Evolutionary conservation across 805 yeast genomes (phyloP).

Genomic region (Wickerhamomyces tratensis): DNA sequence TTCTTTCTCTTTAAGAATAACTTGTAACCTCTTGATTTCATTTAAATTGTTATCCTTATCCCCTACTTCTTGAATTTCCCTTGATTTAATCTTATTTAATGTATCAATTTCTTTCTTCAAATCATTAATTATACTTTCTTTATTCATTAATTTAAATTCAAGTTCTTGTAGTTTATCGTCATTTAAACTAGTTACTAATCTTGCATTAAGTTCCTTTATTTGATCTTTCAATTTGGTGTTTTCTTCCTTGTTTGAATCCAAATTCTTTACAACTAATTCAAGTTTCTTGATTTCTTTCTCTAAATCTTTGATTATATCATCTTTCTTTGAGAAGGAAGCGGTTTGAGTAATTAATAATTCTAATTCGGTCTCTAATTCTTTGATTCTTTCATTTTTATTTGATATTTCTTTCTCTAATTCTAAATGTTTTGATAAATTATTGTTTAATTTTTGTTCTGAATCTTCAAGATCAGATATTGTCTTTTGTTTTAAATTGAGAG

Average conservation of each 20-base stretch:
- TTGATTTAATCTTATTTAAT: neutral
- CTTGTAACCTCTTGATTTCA: too few species aligned
- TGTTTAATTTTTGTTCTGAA: too few species aligned
- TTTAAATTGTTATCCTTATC: too few species aligned
- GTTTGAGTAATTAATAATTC: slow-evolving; percentile 9
- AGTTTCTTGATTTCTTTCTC: slow-evolving; percentile 13
- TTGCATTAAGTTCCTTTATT: slow-evolving; percentile 19
- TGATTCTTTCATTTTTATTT: neutral
- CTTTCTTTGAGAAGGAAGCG: slow-evolving; percentile 22
- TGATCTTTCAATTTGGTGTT: slow-evolving; percentile 22
- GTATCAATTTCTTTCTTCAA: neutral
- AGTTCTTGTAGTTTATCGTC: slow-evolving; percentile 1
- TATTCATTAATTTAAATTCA: neutral
- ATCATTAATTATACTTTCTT: neutral
- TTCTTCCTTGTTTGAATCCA: slow-evolving; percentile 18
- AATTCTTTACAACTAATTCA: slow-evolving; percentile 2
- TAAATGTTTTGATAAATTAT: too few species aligned
- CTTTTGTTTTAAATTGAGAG: too few species aligned
- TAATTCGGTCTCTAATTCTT: neutral
- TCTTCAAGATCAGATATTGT: too few species aligned
- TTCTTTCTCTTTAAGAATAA: too few species aligned
- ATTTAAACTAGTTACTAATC: slow-evolving; percentile 2
- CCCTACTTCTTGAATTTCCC: too few species aligned
- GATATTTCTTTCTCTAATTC: too few species aligned
- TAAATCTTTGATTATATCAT: slow-evolving; percentile 22